Evolutionary conservation across 495 filamentous ascomycete genomes (phyloP).

Genomic region (Cladorrhinum samala): DNA sequence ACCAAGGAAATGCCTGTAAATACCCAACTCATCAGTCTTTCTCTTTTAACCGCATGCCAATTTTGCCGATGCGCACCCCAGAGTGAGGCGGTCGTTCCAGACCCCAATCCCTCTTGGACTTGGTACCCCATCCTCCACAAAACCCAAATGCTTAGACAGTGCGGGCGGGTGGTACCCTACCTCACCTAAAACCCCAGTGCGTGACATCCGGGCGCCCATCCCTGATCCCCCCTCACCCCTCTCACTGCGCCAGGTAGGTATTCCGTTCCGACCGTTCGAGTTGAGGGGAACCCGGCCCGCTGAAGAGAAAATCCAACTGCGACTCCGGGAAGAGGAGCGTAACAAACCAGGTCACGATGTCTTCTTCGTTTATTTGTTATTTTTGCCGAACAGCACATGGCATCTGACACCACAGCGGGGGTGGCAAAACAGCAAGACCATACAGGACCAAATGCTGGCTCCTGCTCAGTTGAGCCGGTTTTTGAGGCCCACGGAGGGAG

Average conservation of each 20-base stretch:
- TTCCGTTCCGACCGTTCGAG: neutral
- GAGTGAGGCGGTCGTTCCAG: neutral
- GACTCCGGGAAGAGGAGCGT: neutral
- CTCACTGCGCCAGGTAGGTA: neutral
- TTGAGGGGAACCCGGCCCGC: neutral
- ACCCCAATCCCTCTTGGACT: neutral
- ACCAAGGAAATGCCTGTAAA: neutral
- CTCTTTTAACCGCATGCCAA: neutral
- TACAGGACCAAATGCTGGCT: too few species aligned
- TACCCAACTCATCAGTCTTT: neutral
- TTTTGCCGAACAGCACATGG: too few species aligned
- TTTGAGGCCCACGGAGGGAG: too few species aligned
- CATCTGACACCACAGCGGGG: too few species aligned
- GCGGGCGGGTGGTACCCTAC: neutral
- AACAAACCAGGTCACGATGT: neutral
- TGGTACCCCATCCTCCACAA: too few species aligned
- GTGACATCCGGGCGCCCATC: neutral
- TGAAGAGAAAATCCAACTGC: neutral
- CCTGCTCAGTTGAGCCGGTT: neutral
- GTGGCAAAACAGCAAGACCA: too few species aligned
- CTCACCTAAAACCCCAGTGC: too few species aligned
- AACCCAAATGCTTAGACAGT: neutral
- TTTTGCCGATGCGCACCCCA: neutral
- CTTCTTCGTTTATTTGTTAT: neutral
- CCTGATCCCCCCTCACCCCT: neutral